These are phyloP conservation scores for Daldinia loculata DNA, from an alignment of 495 filamentous ascomycete genomes.

Conservation along the genomic window DNA sequence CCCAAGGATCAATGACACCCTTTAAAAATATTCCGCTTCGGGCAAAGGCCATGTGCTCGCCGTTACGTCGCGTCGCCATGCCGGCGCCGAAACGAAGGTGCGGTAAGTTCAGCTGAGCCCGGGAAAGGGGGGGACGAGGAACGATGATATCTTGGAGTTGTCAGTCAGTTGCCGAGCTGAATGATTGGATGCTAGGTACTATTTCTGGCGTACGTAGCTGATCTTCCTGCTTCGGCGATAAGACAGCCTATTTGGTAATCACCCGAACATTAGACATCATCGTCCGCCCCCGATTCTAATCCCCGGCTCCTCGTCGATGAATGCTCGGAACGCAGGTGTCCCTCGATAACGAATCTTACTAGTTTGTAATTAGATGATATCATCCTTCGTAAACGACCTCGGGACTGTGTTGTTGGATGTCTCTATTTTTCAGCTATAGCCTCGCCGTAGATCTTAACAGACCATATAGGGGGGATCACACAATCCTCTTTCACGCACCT, in stretches of 20 bases:
- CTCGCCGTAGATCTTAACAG: conserved; percentile 5
- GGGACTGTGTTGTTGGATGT: neutral
- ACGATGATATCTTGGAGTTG: neutral
- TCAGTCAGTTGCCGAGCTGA: conserved; percentile 2
- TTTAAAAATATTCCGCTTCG: neutral
- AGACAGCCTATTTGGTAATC: neutral
- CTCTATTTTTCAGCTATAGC: neutral
- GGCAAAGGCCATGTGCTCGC: conserved; percentile 1
- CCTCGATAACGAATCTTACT: neutral
- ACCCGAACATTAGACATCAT: neutral
- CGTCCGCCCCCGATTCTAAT: neutral
- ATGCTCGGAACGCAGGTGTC: neutral
- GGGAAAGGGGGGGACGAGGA: neutral
- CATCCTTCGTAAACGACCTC: neutral
- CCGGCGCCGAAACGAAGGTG: neutral
- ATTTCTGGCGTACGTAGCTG: conserved; percentile 7
- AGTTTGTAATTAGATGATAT: neutral
- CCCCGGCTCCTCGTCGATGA: neutral
- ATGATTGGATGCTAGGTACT: neutral
- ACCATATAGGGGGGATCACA: neutral
- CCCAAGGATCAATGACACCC: neutral
- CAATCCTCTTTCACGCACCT: neutral
- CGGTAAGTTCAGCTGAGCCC: neutral
- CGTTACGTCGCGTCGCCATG: neutral
- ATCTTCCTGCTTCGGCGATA: neutral